Base-by-base conservation (phyloP, 2,329 filamentous ascomycete species). In the Talaromyces sp. region DNA sequence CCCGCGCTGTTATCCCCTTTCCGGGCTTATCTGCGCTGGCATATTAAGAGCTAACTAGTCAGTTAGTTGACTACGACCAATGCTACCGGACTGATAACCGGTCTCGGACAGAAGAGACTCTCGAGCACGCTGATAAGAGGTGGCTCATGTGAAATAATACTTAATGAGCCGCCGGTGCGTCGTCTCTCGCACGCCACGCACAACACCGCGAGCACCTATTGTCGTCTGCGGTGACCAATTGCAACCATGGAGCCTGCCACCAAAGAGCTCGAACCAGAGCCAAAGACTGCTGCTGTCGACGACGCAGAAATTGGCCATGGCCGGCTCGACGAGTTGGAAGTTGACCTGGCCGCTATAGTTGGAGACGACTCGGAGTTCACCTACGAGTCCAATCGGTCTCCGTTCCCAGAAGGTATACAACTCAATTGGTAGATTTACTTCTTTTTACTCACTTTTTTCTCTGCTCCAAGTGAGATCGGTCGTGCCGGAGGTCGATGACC, bases 401-500 rank as follows among this genome's bases (percentile, higher is more conserved):
- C 69, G 2, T 71, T 69, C 50, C 63, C 67, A 11, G 67, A 70
- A 52, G 59, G 59, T 27, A 27, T 27, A 27, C 3, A 27, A 27
- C 26, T 29, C 7, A 46, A 17, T 38, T 38, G 14, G 7, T 2
- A 38, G 5, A 17, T 38, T 9, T 31, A 10, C 7, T 31, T 31
- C 10, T 38, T 14, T 38, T 14, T 38, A 38, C 35, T 38, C 5
- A 38, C 35, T 38, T 5, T n/a, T 38, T 38, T 11, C 10, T n/a
- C 17, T 38, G 67, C 69, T 29, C 66, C 24, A 26, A 61, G 59
- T 61, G 38, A 58, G 69, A 9, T 69, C 70, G 13, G 68, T 69
- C 26, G 68, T 71, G 19, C 65, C 66, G 1, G 67, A 69, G 29
- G 67, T 65, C 0, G 69, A 70, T 59, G 70, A 71, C 54, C 67